Base-by-base conservation (phyloP, 2,329 filamentous ascomycete species). In the Onygenales sp. region DNA sequence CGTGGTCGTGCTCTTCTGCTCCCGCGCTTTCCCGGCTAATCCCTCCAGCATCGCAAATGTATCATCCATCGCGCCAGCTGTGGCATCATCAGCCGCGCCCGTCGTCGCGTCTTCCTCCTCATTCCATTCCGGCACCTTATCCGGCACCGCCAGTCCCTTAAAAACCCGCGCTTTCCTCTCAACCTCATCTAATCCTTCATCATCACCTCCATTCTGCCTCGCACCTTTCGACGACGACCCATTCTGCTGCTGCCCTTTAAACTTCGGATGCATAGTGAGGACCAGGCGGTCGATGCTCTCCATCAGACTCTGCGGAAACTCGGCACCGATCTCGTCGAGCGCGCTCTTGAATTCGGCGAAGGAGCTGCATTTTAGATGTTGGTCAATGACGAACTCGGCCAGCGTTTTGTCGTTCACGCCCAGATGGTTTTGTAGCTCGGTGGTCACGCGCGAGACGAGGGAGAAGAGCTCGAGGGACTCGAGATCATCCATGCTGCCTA, bases 341-440 rank as follows among this genome's bases (percentile, higher is more conserved):
- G 83, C 83, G 59, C 77, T 75, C 73, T 87, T 87, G 74, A 97
- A 98, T 32, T 87, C 84, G 51, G 78, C 70, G 53, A 88, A 76
- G 32, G 79, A 80, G 50, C 77, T 78, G 74, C 84, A 87, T 78
- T 91, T 82, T 67, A 86, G 72, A 63, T 95, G 88, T 67, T 95
- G 87, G 57, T 87, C 87, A 65, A 98, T 95, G 63, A 98, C 83
- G 67, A 95, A 98, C 71, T 98, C 93, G 61, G 93, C 91, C 31
- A 98, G 83, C 4, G 89, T 95, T 72, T 95, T 96, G 73, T 98
- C 91, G 67, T 82, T 87, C 62, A 96, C 83, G 53, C 91, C 89
- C 55, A 97, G 73, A 72, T 98, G 88, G 66, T 98, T 98, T 63
- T 95, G 86, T 51, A 98, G 79, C 71, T 98, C 93, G 14, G 87